Base-by-base conservation (phyloP, 106 monocot species). In the Gastrodia elata region DNA sequence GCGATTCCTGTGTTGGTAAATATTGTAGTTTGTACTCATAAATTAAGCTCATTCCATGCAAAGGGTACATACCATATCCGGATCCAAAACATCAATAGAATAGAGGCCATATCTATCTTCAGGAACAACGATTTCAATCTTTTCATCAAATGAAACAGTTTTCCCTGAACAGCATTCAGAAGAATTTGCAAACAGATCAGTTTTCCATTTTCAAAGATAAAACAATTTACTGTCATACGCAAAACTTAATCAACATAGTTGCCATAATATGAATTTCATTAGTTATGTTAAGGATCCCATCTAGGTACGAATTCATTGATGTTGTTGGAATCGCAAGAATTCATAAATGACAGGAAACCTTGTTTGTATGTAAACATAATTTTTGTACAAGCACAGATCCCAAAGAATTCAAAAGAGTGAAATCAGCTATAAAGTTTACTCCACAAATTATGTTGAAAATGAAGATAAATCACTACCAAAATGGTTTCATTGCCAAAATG, bases 41-140 rank as follows among this genome's bases (percentile, higher is more conserved):
- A 20, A 7, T 36, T 27, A n/a, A 36, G 36, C n/a, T 67, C 34
- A n/a, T 34, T 36, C 6, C n/a, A n/a, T n/a, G n/a, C n/a, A n/a
- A n/a, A n/a, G n/a, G 34, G 37, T 37, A 8, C 69, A 24, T 93
- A 97, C 97, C 90, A 97, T 52, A 68, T 97, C 92, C 0, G 97
- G 92, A 64, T 97, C 97, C 68, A 97, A 80, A 15, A 69, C 61
- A 75, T 97, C 97, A 80, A 97, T 90, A 1, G 92, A 93, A 84
- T 88, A 88, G 30, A 97, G 77, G 28, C 92, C 97, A 78, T 84
- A 78, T 90, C 97, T 92, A 76, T 85, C 90, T 83, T 93, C 90
- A 71, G 97, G 92, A 6, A 97, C 97, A 81, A 86, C 68, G 71
- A 97, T 91, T 73, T 68, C 84, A 68, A 83, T 85, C 57, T 86